These are phyloP conservation scores for Boletus reticuloceps DNA, from an alignment of 768 basidiomycete species.

Conservation along the genomic window DNA sequence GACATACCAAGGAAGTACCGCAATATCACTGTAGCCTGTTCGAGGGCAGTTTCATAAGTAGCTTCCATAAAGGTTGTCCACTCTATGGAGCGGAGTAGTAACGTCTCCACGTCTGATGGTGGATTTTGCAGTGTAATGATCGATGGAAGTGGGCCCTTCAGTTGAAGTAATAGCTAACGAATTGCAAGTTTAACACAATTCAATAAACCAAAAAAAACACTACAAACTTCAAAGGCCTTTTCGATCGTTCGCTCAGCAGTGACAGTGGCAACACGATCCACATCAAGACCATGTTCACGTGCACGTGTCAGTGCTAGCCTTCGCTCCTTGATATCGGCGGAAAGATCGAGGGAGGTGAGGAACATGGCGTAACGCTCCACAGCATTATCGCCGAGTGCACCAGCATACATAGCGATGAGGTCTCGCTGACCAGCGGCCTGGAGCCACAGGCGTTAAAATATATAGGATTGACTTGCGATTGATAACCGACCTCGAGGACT, in stretches of 20 bases:
- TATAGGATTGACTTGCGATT: not conserved
- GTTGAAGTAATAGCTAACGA: conserved; percentile 47
- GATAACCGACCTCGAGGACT: conserved; percentile 68
- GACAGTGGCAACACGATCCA: conserved; percentile 72
- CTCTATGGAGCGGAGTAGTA: conserved; percentile 84
- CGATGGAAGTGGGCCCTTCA: conserved; percentile 59
- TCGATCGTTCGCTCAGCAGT: conserved; percentile 79
- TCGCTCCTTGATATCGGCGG: conserved; percentile 62
- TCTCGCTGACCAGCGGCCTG: conserved; percentile 76
- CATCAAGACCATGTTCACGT: conserved; percentile 80
- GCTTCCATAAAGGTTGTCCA: conserved; percentile 82
- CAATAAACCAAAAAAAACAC: conserved; percentile 1
- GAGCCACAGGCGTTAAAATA: not conserved
- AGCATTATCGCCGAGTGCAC: conserved; percentile 86
- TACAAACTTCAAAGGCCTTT: conserved; percentile 58
- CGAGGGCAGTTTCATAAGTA: conserved; percentile 76
- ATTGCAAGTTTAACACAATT: conserved; percentile 8
- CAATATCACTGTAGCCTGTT: conserved; percentile 84
- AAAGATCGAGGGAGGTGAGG: conserved; percentile 72
- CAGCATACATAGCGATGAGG: conserved; percentile 92
- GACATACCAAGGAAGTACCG: conserved; percentile 85
- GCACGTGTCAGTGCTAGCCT: conserved; percentile 70
- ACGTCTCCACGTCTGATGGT: conserved; percentile 54
- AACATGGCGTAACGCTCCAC: conserved; percentile 91
- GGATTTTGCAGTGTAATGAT: conserved; percentile 55